Evolutionary conservation across 164 flowering plant species (phyloP).

Genomic region (Annona cherimola): DNA sequence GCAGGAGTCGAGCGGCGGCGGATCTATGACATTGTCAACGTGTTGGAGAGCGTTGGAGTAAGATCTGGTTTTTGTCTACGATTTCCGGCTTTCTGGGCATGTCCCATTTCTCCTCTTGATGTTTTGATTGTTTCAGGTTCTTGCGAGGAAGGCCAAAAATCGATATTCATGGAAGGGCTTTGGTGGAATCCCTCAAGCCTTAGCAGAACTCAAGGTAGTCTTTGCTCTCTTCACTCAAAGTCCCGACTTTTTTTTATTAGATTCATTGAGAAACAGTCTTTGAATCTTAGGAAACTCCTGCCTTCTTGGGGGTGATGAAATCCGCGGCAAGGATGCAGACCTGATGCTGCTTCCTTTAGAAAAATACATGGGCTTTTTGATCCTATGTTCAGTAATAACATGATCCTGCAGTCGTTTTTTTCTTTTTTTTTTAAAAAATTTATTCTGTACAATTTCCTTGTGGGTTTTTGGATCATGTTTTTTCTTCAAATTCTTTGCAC

Average conservation of each 20-base stretch:
- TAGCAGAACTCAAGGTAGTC: slow-evolving; percentile 60
- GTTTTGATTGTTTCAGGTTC: slow-evolving; percentile 41
- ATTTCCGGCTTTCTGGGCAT: not conserved
- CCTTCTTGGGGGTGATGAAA: not conserved
- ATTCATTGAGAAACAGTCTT: not conserved
- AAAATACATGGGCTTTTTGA: not conserved
- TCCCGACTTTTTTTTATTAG: not conserved
- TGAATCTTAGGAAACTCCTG: not conserved
- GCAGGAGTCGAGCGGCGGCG: slow-evolving; percentile 95
- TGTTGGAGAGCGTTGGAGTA: slow-evolving; percentile 93
- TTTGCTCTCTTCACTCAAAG: not conserved
- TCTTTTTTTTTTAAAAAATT: not conserved
- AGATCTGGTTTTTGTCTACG: slow-evolving; percentile 12
- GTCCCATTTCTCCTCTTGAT: not conserved
- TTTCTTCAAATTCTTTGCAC: slow-evolving; percentile 1
- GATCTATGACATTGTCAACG: slow-evolving; percentile 96
- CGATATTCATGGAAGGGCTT: slow-evolving; percentile 86
- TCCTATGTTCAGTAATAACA: not conserved
- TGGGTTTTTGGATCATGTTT: not conserved
- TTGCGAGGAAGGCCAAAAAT: slow-evolving; percentile 79
- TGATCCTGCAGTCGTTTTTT: not conserved
- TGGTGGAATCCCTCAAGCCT: slow-evolving; percentile 60
- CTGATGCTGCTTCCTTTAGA: not conserved
- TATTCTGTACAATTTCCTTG: no score
- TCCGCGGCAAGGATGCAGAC: not conserved